These are phyloP conservation scores for Trichoderma orchidacearum DNA, from an alignment of 495 filamentous ascomycete species.

Conservation along the genomic window DNA sequence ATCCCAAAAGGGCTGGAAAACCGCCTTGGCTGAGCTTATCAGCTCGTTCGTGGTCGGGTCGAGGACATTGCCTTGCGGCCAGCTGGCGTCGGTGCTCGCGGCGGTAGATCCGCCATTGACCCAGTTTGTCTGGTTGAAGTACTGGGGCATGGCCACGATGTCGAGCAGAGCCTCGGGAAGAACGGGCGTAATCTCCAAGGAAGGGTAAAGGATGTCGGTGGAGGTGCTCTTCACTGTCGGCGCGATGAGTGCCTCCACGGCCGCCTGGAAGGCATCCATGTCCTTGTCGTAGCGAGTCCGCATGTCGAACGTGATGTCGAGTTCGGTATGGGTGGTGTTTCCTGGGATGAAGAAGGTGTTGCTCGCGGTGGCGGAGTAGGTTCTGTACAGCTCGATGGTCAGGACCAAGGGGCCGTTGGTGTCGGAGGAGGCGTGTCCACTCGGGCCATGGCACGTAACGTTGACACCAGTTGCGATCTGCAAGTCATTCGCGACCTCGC, in stretches of 20 bases:
- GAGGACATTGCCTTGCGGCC: conserved; percentile 22
- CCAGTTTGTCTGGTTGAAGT: conserved; percentile 28
- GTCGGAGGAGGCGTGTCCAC: conserved; percentile 10
- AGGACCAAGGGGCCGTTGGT: conserved; percentile 10
- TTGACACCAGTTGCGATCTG: conserved; percentile 6
- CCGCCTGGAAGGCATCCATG: conserved; percentile 4
- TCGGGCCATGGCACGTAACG: conserved; percentile 8
- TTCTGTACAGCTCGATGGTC: conserved; percentile 10
- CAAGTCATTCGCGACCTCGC: conserved; percentile 2
- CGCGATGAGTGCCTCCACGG: conserved; percentile 4
- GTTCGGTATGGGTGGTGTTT: conserved; percentile 8
- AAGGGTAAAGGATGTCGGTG: conserved; percentile 9
- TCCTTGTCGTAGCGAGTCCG: conserved; percentile 10
- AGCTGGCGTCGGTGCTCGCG: conserved; percentile 10
- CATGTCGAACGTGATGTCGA: conserved; percentile 10
- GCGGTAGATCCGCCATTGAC: conserved; percentile 14
- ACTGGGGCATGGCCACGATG: conserved; percentile 19
- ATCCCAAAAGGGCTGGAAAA: conserved; percentile 35
- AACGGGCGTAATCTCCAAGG: conserved; percentile 6
- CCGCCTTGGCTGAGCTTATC: conserved; percentile 34
- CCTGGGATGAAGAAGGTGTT: conserved; percentile 9
- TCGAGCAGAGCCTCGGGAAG: conserved; percentile 6
- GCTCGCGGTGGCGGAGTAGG: conserved; percentile 2
- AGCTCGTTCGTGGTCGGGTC: conserved; percentile 9
- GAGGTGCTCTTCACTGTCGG: background rate